Base-by-base conservation (phyloP, 495 filamentous ascomycete species). In the Beverwykella pulmonaria region DNA sequence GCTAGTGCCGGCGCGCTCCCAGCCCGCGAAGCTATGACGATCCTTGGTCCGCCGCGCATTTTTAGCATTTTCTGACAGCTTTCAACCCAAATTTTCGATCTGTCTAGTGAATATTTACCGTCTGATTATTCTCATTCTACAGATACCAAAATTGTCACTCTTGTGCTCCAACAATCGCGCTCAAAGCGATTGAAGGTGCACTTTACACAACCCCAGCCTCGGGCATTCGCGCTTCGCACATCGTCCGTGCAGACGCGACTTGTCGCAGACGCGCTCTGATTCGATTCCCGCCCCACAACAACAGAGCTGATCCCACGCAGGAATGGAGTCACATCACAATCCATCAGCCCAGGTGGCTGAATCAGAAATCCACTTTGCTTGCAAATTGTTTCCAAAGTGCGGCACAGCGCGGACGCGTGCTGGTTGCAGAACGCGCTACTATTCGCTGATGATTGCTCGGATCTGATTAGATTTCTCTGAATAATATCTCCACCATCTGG, bases 201-300 rank as follows among this genome's bases (percentile, higher is more conserved):
- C 36, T 30, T 62, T 52, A 52, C 34, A 52, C 3, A 15, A 20
- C 15, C 39, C 65, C 57, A 62, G 50, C 65, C 65, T 25, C 65
- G 30, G 39, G 19, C 60, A 53, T 62, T 19, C 50, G 17, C 61
- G 61, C n/a, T 19, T 14, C 57, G 39, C 39, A 53, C 36, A 68
- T 49, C 39, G 65, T 68, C 57, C 65, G 58, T 55, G 65, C 65
- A 20, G 29, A 57, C 65, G 58, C 58, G 57, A 44, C 65, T 56
- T 36, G 47, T 26, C 22, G 15, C 47, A 30, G 36, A 68, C 65
- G 65, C 59, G 65, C 34, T 19, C 14, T 54, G 59, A 63, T 54
- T 63, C 52, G 65, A 52, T 27, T 4, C 8, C 41, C 53, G 65
- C 30, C 59, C 65, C 65, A 68, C 65, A 27, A 62, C 44, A 59